Evolutionary conservation across 2,329 filamentous ascomycete species (phyloP).

Genomic region (Hypoxylon sp.): DNA sequence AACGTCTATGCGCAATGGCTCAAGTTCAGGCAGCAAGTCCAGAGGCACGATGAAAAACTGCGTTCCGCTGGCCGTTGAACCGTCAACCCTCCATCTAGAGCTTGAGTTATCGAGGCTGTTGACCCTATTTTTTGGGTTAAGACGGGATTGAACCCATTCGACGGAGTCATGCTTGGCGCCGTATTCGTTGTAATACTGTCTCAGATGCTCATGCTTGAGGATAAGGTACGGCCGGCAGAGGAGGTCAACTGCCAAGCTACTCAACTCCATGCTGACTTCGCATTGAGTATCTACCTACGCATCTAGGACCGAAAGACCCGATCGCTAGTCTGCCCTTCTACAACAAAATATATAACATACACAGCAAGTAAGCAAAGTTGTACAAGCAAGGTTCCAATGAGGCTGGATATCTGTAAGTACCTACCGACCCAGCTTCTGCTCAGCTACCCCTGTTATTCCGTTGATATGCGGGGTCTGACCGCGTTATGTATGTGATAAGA

Average conservation of each 20-base stretch:
- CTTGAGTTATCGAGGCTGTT: neutral
- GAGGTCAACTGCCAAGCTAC: constrained; percentile 1
- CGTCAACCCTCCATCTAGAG: constrained; percentile 7
- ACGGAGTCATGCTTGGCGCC: neutral
- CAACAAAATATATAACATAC: no score
- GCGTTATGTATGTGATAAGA: no score
- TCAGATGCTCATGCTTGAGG: neutral
- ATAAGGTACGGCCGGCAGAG: constrained; percentile 7
- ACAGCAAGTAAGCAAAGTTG: no score
- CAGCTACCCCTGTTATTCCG: neutral
- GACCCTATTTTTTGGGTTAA: constrained; percentile 8
- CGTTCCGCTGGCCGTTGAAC: constrained; percentile 1
- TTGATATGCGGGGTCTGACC: neutral
- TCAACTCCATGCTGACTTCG: neutral
- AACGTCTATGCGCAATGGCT: constrained; percentile 2
- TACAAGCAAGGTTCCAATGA: neutral
- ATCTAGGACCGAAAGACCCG: neutral
- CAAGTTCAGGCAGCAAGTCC: neutral
- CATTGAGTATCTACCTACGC: neutral
- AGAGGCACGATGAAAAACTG: constrained; percentile 12
- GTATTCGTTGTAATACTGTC: constrained; percentile 1
- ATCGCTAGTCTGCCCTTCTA: neutral
- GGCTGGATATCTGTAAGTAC: neutral
- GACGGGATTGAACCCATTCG: neutral
- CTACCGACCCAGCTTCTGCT: no score